Base-by-base conservation (phyloP, 441 rosid genomes). In the Francoa sonchifolia region DNA sequence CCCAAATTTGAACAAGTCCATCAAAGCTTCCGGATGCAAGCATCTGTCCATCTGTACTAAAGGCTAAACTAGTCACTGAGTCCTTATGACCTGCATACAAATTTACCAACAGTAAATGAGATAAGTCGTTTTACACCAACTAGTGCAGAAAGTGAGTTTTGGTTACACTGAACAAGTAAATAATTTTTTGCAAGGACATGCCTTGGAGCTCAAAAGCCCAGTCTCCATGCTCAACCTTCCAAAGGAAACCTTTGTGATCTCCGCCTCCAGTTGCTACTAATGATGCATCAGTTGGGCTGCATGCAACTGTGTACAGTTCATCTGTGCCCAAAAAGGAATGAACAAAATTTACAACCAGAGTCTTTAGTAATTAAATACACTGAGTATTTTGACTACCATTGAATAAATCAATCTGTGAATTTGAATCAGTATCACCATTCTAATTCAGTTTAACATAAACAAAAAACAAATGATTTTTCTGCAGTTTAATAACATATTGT, bases 251-350 rank as follows among this genome's bases (percentile, higher is more conserved):
- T 62, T 44, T 77, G 38, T 88, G 90, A 61, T 88, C 97, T 37
- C 84, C 81, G 42, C 95, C 94, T 12, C 97, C 95, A 43, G 94
- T 84, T 42, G 94, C 97, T 58, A 84, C 97, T 44, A 77, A 65
- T 11, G 59, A 61, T 17, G 94, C 68, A 55, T 84, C 88, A 19
- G 74, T 66, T 32, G 95, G 86, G 31, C 86, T 74, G 66, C 94
- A 81, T 12, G 83, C 75, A 55, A 81, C 68, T 0, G 82, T 45
- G 59, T 79, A 88, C 30, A 84, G 56, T 67, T 84, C 95, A 59
- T 72, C 97, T 83, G 61, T 19, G 5, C 12, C 20, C 8, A 40
- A 33, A 54, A 45, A 35, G 19, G 27, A 43, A 33, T 26, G 29
- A 23, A 42, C 8, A 25, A 13, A 21, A 15, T 15, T 16, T 17